Evolutionary conservation across 2,329 filamentous ascomycete species (phyloP).

Genomic region (Bisporella sp.): DNA sequence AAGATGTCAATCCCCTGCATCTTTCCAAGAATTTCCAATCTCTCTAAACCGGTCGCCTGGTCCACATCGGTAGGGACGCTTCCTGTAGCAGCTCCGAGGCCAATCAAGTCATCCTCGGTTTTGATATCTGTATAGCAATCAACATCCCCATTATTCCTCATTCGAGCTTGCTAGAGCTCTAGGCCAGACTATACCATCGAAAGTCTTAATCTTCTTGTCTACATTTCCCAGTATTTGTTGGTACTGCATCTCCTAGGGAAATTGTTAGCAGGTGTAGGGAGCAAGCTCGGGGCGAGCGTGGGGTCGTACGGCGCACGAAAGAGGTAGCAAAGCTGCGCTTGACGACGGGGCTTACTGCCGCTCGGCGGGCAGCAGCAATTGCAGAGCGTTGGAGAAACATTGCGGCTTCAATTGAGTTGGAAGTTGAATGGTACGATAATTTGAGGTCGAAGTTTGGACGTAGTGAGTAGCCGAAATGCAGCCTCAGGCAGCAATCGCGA

Average conservation of each 20-base stretch:
- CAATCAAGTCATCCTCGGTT: constrained; percentile 71
- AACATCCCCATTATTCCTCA: neutral
- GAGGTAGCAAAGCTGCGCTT: constrained; percentile 55
- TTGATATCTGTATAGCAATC: constrained; percentile 62
- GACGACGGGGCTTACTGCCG: constrained; percentile 43
- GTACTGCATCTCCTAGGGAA: constrained; percentile 20
- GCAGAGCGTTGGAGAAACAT: constrained; percentile 62
- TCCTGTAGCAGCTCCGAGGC: constrained; percentile 74
- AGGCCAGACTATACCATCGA: constrained; percentile 21
- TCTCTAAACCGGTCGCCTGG: constrained; percentile 94
- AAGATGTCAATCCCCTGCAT: constrained; percentile 98
- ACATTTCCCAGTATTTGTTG: constrained; percentile 13
- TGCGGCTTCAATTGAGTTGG: constrained; percentile 19
- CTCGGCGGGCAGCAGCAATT: constrained; percentile 53
- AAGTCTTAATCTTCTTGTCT: constrained; percentile 26
- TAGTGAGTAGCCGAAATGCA: neutral
- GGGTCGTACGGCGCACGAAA: constrained; percentile 50
- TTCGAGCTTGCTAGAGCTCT: neutral
- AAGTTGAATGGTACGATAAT: neutral
- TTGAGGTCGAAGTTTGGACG: neutral
- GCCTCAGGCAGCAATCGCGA: too few relatives aligned
- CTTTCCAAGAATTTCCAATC: constrained; percentile 97
- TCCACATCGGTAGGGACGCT: constrained; percentile 90
- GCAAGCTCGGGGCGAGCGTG: constrained; percentile 15
- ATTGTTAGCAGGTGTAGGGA: constrained; percentile 1